phyloP scores from a whole-genome alignment of 306 rosid species.

The Vachellia pachyceras region DNA sequence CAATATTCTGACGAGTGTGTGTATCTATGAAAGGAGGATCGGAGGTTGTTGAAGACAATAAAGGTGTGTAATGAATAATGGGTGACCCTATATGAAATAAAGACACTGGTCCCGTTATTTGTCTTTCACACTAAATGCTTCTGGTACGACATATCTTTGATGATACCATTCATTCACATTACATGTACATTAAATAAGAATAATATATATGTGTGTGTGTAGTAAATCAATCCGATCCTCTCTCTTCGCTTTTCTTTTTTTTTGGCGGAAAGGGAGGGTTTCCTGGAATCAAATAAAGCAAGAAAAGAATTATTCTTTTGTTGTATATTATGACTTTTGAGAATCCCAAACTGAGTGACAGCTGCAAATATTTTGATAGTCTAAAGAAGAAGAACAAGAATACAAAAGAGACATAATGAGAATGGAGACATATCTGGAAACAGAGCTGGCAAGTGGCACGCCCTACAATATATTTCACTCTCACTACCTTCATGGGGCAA shows the following conservation, averaged over 20 bases:
- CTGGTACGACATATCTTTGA: not conserved
- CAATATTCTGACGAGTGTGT: not conserved
- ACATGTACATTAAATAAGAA: not conserved
- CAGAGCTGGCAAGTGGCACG: constrained; percentile 18
- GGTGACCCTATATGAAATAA: not conserved
- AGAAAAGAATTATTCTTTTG: too few relatives aligned
- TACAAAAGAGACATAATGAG: not conserved
- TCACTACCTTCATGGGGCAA: not conserved
- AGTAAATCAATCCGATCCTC: not conserved
- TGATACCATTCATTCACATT: not conserved
- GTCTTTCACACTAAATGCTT: not conserved
- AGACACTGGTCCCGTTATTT: not conserved
- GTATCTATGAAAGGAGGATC: not conserved
- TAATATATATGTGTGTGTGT: too few relatives aligned
- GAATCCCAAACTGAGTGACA: not conserved
- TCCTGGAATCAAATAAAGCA: constrained; percentile 8
- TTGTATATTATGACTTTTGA: not conserved
- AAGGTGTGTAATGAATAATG: not conserved
- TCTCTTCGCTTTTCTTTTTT: not conserved
- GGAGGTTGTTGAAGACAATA: not conserved
- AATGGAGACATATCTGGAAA: not conserved
- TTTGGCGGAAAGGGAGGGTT: not conserved
- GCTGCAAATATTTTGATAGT: not conserved
- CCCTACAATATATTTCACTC: too few relatives aligned
- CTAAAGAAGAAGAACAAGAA: not conserved